Evolutionary conservation across 75 land plant species (phyloP), one percentile per base, ranked within the genome.

Genomic region (Cunninghamia lanceolata): DNA sequence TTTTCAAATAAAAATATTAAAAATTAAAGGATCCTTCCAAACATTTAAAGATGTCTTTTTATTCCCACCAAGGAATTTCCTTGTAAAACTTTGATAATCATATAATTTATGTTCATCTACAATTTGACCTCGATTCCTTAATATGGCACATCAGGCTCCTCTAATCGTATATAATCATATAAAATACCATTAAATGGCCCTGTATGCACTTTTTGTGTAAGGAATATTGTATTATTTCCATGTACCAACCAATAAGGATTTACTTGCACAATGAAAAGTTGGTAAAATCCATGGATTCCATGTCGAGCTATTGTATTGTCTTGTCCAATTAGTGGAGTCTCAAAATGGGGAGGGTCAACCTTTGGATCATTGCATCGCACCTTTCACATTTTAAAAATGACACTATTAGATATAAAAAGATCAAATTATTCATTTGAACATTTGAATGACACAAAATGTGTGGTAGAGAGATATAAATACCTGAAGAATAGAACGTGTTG

Each of bases 281-380:
- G 84, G 82, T 94, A 89, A 34, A 93, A 84, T 25, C 97, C 97
- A 89, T 94, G 97, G 40, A 94, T 95, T 17, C 96, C 94, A 88
- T 95, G 97, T 71, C 97, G 91, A 1, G 97, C 97, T 19, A 95
- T 94, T 32, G 97, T 89, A 82, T 95, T 95, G 88, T 95, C 97
- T 35, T 84, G 83, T 1, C 97, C 97, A 80, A 92, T 88, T 28
- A 83, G 84, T 77, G 88, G 85, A 5, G 90, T 93, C 66, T 90
- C 81, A 47, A 95, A 94, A 66, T 90, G 83, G 0, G 95, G 89
- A 19, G 87, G 88, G 1, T 83, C 53, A 56, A 80, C 80, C 50
- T 85, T 83, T 42, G 87, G 25, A 36, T 92, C 89, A 86, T 95
- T 95, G 77, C 94, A 90, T 38, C 91, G 90, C 19, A 95, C 89